phyloP scores from a whole-genome alignment of 805 yeast genomes.

The Danielia oregonensis region DNA sequence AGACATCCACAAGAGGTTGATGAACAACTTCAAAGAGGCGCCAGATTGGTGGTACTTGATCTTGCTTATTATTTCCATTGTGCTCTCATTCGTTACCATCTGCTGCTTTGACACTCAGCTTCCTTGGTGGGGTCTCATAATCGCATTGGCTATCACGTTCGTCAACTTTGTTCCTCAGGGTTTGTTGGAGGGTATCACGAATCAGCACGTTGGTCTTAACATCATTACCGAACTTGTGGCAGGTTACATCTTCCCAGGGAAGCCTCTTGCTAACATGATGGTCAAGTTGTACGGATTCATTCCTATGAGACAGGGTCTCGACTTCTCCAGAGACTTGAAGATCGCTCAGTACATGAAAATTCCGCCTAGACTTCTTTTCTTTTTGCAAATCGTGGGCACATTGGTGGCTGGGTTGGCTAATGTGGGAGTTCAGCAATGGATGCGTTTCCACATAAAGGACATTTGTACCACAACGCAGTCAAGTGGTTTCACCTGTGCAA shows the following conservation, averaged over 20 bases:
- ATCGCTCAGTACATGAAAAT: constrained; percentile 20
- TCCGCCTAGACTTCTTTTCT: constrained; percentile 17
- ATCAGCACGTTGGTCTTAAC: constrained; percentile 17
- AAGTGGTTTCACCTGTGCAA: constrained; percentile 18
- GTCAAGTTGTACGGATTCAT: constrained; percentile 18
- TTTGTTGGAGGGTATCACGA: constrained; percentile 17
- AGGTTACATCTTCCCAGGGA: constrained; percentile 17
- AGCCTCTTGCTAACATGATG: constrained; percentile 18
- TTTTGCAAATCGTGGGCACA: constrained; percentile 17
- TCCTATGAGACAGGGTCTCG: constrained; percentile 18
- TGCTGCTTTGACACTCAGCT: constrained; percentile 15
- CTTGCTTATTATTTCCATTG: constrained; percentile 9
- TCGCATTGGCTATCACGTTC: constrained; percentile 13
- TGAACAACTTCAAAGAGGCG: constrained; percentile 17
- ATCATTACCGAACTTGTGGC: constrained; percentile 18
- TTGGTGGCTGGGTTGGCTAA: constrained; percentile 20
- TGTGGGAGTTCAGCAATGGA: constrained; percentile 23
- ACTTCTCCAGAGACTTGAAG: constrained; percentile 16
- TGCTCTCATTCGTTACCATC: constrained; percentile 13
- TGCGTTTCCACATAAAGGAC: constrained; percentile 17
- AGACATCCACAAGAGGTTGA: constrained; percentile 20
- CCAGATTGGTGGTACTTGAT: constrained; percentile 22
- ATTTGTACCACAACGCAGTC: constrained; percentile 13
- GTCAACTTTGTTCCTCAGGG: constrained; percentile 17
- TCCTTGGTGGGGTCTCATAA: constrained; percentile 17